Evolutionary conservation across 2,329 filamentous ascomycete species (phyloP).

Genomic region (Monilinia laxa): DNA sequence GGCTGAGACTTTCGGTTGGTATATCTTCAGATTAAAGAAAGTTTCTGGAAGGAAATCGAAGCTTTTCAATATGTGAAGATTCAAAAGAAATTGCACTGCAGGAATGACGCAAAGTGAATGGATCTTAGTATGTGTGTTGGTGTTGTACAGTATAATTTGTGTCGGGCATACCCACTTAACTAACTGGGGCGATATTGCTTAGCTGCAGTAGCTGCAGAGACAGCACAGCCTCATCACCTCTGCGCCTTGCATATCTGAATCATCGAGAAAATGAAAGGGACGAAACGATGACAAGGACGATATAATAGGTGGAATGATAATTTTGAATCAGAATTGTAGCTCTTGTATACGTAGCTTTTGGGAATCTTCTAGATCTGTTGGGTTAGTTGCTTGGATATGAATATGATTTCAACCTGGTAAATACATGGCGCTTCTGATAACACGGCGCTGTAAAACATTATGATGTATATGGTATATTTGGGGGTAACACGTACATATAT

Average conservation of each 20-base stretch:
- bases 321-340: neutral
- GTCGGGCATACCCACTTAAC: neutral
- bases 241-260: conserved; percentile 15
- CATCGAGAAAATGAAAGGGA: neutral
- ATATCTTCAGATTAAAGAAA: neutral
- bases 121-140: neutral
- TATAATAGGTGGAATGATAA: neutral
- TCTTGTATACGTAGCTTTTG: neutral
- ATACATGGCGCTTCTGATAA: too few relatives aligned
- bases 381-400: too few relatives aligned
- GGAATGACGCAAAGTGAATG: neutral
- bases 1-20: neutral
- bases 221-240: conserved; percentile 8
- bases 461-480: too few relatives aligned
- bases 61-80: neutral
- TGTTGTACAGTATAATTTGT: neutral
- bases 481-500: too few relatives aligned
- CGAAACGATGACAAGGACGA: neutral
- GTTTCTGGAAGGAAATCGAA: neutral
- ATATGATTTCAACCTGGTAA: too few relatives aligned
- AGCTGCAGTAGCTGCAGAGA: conserved; percentile 6
- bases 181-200: neutral
- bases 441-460: too few relatives aligned
- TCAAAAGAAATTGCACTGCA: too few relatives aligned
- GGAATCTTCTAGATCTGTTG: neutral